Evolutionary conservation across 2,329 filamentous ascomycete species (phyloP).

Genomic region (Exophiala xenobiotica): DNA sequence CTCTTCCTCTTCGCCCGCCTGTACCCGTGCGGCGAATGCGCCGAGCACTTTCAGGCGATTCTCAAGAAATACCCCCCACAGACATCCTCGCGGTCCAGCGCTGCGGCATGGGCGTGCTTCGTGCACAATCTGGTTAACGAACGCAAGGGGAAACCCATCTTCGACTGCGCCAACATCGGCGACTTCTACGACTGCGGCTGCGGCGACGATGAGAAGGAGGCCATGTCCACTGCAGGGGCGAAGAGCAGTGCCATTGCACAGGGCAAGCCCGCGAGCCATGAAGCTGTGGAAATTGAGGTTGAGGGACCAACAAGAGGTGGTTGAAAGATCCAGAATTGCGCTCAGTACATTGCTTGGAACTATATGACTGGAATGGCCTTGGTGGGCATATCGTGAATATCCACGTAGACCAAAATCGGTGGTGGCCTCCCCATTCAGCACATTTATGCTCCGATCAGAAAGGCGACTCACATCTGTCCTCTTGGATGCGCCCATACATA

Average conservation of each 20-base stretch:
- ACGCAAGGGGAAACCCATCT: slow-evolving; percentile 59
- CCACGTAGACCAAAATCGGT: no score
- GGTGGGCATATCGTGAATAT: no score
- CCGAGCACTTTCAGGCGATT: slow-evolving; percentile 61
- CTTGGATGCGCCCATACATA: slow-evolving; percentile 10
- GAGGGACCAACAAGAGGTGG: slow-evolving; percentile 31
- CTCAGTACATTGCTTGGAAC: no score
- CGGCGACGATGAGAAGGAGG: slow-evolving; percentile 52
- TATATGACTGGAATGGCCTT: no score
- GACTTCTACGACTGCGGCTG: slow-evolving; percentile 69
- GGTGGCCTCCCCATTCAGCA: no score
- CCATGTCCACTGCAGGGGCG: slow-evolving; percentile 20
- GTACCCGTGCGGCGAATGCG: slow-evolving; percentile 68
- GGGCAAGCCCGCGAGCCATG: slow-evolving; percentile 12
- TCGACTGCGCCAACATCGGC: slow-evolving; percentile 64
- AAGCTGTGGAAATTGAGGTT: slow-evolving; percentile 27
- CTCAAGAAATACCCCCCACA: slow-evolving; percentile 64
- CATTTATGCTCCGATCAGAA: slow-evolving; percentile 6
- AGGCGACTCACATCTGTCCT: slow-evolving; percentile 17
- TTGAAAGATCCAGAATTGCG: no score
- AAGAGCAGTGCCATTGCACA: slow-evolving; percentile 22
- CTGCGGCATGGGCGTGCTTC: slow-evolving; percentile 66
- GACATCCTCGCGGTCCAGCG: slow-evolving; percentile 59
- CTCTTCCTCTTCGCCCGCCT: slow-evolving; percentile 64
- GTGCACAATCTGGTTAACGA: slow-evolving; percentile 67